phyloP scores from a whole-genome alignment of 2,329 filamentous ascomycete species.

The Cladophialophora psammophila region DNA sequence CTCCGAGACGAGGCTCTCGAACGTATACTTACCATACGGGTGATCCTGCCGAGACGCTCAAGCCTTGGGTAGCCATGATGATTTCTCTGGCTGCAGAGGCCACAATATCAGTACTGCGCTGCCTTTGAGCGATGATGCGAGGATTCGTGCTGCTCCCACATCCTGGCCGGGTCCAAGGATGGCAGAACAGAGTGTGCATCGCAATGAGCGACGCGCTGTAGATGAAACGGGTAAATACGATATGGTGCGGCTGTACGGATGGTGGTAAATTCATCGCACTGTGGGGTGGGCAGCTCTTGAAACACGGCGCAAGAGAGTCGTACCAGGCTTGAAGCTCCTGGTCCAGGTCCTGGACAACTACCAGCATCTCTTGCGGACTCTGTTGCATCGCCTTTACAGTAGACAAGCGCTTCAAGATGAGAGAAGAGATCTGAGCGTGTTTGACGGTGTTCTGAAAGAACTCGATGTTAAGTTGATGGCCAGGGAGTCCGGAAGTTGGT shows the following conservation, averaged over 20 bases:
- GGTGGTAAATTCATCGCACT: not conserved
- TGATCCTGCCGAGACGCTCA: not conserved
- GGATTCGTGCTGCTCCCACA: slow-evolving; percentile 9
- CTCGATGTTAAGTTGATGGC: slow-evolving; percentile 13
- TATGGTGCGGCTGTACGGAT: not conserved
- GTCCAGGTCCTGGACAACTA: slow-evolving; percentile 12
- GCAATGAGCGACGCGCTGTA: slow-evolving; percentile 20
- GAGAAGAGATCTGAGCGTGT: slow-evolving; percentile 16
- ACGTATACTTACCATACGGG: not conserved
- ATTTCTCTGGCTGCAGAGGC: slow-evolving; percentile 21
- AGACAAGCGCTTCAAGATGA: slow-evolving; percentile 13
- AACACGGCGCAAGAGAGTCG: slow-evolving; percentile 2
- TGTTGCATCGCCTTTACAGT: slow-evolving; percentile 15
- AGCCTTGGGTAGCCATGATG: slow-evolving; percentile 10
- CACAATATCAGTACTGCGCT: slow-evolving; percentile 12
- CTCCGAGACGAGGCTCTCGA: no score
- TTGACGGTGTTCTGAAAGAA: slow-evolving; percentile 8
- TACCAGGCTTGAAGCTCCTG: not conserved
- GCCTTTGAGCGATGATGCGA: not conserved
- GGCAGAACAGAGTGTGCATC: slow-evolving; percentile 14
- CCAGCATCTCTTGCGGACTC: not conserved
- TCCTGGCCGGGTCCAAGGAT: slow-evolving; percentile 18
- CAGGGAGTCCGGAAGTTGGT: slow-evolving; percentile 1
- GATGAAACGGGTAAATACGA: slow-evolving; percentile 18
- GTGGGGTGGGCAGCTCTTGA: not conserved